Evolutionary conservation across 768 basidiomycete genomes (phyloP).

Genomic region (Roridomyces roridus): DNA sequence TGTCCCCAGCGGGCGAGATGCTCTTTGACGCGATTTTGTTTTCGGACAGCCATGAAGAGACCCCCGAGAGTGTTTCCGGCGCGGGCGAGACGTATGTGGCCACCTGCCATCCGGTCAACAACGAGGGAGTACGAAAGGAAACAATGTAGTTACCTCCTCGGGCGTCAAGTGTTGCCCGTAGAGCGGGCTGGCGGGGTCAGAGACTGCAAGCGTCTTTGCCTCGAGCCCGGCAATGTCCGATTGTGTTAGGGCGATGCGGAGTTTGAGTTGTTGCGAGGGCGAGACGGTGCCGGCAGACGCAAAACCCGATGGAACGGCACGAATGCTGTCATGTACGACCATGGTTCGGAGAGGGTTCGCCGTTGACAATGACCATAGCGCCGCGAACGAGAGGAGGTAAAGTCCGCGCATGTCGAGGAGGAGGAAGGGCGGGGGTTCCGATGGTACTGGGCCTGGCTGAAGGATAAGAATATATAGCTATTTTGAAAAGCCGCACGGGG

Average conservation of each 20-base stretch:
- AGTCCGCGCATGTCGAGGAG: no score
- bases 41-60: conserved; percentile 1
- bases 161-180: conserved; percentile 46
- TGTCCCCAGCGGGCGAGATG: conserved; percentile 32
- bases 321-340: no score
- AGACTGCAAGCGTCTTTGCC: conserved; percentile 38
- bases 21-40: background rate
- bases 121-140: no score
- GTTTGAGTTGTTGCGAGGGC: conserved; percentile 28
- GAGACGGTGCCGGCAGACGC: background rate
- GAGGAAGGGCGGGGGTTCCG: no score
- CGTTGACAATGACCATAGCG: no score
- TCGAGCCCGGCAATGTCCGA: conserved; percentile 31
- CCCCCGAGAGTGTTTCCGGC: conserved; percentile 3
- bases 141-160: conserved; percentile 45
- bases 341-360: no score
- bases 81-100: conserved; percentile 15
- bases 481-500: no score
- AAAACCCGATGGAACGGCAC: no score
- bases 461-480: no score
- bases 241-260: conserved; percentile 32
- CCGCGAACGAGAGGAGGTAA: no score
- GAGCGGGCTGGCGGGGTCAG: conserved; percentile 35
- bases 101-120: conserved; percentile 1
- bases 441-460: no score